These are phyloP conservation scores for Apiotrichum veenhuisii DNA, from an alignment of 1,284 basidiomycete species.

Conservation along the genomic window DNA sequence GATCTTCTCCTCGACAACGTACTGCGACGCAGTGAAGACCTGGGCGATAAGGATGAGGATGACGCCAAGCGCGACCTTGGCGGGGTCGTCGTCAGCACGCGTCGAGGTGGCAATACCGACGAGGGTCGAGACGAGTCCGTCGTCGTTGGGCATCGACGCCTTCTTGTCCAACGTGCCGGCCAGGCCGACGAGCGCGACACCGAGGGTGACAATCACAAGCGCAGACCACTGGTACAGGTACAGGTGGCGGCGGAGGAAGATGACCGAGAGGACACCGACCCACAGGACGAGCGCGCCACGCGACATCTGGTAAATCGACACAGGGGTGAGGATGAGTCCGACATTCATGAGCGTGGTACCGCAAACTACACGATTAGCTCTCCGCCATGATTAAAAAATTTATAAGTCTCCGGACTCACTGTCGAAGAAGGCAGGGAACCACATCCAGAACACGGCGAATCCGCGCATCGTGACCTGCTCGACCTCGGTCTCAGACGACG, in stretches of 20 bases:
- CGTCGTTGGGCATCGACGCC: slow-evolving; percentile 1
- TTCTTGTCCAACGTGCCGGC: slow-evolving; percentile 70
- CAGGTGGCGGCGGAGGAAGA: slow-evolving; percentile 72
- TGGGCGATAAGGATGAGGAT: slow-evolving; percentile 95
- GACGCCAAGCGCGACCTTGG: slow-evolving; percentile 58
- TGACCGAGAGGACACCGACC: slow-evolving; percentile 86
- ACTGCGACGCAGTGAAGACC: slow-evolving; percentile 58
- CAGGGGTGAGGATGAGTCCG: slow-evolving; percentile 89
- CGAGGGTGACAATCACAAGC: slow-evolving; percentile 82
- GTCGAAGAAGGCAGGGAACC: slow-evolving; percentile 51
- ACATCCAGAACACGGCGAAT: slow-evolving; percentile 41
- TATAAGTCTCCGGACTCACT: too few relatives aligned
- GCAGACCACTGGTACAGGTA: slow-evolving; percentile 68
- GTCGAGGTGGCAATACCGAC: slow-evolving; percentile 3
- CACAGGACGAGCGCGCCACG: slow-evolving; percentile 95
- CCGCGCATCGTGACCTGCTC: slow-evolving; percentile 25
- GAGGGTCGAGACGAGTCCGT: neutral
- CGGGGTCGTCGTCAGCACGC: slow-evolving; percentile 41
- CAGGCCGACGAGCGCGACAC: slow-evolving; percentile 86
- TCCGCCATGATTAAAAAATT: neutral
- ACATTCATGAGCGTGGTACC: slow-evolving; percentile 80
- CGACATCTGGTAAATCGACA: slow-evolving; percentile 98
- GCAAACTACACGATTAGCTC: slow-evolving; percentile 29
- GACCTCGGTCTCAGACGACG: slow-evolving; percentile 8
- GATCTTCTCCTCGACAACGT: slow-evolving; percentile 88